Evolutionary conservation across 1,284 basidiomycete species (phyloP), one percentile per base, ranked within the genome.

Genomic region (Tilletia indica): DNA sequence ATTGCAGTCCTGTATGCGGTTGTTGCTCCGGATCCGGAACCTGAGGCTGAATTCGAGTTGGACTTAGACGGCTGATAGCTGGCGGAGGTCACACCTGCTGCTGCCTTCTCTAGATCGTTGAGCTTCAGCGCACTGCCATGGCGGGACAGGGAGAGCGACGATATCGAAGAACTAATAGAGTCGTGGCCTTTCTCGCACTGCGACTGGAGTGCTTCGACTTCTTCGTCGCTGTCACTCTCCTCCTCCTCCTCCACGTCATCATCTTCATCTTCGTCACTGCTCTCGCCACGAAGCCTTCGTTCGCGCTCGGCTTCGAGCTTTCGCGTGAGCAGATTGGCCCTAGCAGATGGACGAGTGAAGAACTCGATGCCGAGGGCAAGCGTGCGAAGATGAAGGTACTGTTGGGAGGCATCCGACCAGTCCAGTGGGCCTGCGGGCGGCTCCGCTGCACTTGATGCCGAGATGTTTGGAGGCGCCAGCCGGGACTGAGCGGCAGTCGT

Each of bases 281-380:
- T 34, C 36, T 64, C 36, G 12, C 61, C 61, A 3, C 61, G 61
- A 4, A 64, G 38, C 3, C 61, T 34, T 12, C 61, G 31, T 42
- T 42, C 38, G 34, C 61, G 61, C 48, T 77, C 79, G 0, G 73
- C 77, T 67, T 82, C 78, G n/a, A 82, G 76, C 48, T 75, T 68
- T 36, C 79, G 73, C 54, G 78, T 73, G 2, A 82, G 77, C 72
- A 77, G 73, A 68, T 82, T 82, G 21, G 80, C 76, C 38, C 79
- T 72, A 0, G 79, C 79, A 2, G 79, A 78, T 19, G 76, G 74
- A 3, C 79, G 73, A 0, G 78, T 79, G 67, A 82, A 82, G 76
- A 80, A 82, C 54, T 82, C 80, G 70, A 79, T 76, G 34, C 80
- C 80, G 8, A 82, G 72, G 61, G 77, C 74, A 8, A 80, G 72